Conservation (phyloP, 257 asterid genomes). For the Perilla frutescens region DNA sequence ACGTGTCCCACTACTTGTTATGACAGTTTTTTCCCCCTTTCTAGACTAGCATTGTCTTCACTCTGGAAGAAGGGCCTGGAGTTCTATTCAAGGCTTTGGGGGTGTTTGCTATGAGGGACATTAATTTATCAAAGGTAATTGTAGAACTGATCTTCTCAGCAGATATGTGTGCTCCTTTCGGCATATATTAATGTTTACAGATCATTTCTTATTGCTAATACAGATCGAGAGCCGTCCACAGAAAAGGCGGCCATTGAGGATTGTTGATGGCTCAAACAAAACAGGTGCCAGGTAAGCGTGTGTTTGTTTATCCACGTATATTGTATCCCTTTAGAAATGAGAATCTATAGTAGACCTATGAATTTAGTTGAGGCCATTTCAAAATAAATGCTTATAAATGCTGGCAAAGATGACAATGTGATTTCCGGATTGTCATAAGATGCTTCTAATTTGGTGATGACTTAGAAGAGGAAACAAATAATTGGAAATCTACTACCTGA, state of each 20-base stretch:
- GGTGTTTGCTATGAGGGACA: constrained; percentile 82
- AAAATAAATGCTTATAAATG: background rate
- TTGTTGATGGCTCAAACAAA: constrained; percentile 79
- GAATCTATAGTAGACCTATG: background rate
- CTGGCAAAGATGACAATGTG: constrained; percentile 5
- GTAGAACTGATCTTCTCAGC: constrained; percentile 5
- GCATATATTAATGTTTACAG: background rate
- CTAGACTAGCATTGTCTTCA: constrained; percentile 91
- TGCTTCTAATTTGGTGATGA: constrained; percentile 18
- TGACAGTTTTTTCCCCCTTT: constrained; percentile 2
- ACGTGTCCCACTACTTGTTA: constrained; percentile 30
- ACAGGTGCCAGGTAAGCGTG: constrained; percentile 79
- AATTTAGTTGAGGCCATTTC: constrained; percentile 4
- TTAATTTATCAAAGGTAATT: constrained; percentile 83
- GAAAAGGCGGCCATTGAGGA: constrained; percentile 78
- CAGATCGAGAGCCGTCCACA: constrained; percentile 99
- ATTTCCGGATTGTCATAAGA: background rate
- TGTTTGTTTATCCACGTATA: background rate
- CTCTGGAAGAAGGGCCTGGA: constrained; percentile 97
- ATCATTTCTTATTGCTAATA: constrained; percentile 2
- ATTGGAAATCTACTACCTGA: background rate
- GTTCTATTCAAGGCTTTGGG: constrained; percentile 94
- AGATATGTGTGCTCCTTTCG: constrained; percentile 18
- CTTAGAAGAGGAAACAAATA: background rate
- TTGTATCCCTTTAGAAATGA: background rate